phyloP scores from a whole-genome alignment of 1,284 basidiomycete genomes.

The Kalmanozyma brasiliensis region DNA sequence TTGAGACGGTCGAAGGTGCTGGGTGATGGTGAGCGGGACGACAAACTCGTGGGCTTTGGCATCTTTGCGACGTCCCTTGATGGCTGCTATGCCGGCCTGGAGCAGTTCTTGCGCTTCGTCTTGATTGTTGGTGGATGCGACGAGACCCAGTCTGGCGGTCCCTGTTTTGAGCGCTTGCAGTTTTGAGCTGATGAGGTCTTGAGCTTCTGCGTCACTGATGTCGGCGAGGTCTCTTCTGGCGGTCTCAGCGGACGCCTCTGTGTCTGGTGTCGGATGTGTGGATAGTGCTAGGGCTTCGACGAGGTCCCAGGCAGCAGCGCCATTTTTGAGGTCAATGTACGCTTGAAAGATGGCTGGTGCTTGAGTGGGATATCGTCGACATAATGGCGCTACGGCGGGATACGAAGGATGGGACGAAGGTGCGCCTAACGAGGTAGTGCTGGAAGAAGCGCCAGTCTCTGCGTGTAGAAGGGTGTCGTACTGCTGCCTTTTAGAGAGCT shows the following conservation, averaged over 20 bases:
- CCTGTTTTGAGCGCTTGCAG: background rate
- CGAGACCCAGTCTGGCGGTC: slow-evolving; percentile 5
- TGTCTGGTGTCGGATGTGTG: background rate
- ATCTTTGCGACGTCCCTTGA: slow-evolving; percentile 41
- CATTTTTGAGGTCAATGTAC: slow-evolving; percentile 63
- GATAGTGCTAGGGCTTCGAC: slow-evolving; percentile 34
- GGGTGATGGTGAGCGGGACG: slow-evolving; percentile 35
- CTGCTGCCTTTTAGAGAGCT: slow-evolving; percentile 38
- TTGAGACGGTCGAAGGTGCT: slow-evolving; percentile 29
- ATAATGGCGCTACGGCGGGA: slow-evolving; percentile 36
- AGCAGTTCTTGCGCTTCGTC: slow-evolving; percentile 2
- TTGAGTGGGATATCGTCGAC: slow-evolving; percentile 58
- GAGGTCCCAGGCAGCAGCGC: slow-evolving; percentile 55
- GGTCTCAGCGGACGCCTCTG: too few species aligned
- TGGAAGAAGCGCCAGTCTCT: slow-evolving; percentile 11
- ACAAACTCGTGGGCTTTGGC: slow-evolving; percentile 34
- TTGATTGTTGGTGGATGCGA: background rate
- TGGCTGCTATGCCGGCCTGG: slow-evolving; percentile 14
- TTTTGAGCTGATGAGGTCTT: slow-evolving; percentile 8
- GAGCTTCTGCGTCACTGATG: slow-evolving; percentile 23
- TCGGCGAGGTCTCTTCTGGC: slow-evolving; percentile 12
- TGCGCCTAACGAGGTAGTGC: slow-evolving; percentile 3
- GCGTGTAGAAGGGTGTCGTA: slow-evolving; percentile 32
- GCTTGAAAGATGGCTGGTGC: slow-evolving; percentile 64
- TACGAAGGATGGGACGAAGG: slow-evolving; percentile 38